Conservation (phyloP, 139 green algal species). For the Tetratostichococcus sp. region DNA sequence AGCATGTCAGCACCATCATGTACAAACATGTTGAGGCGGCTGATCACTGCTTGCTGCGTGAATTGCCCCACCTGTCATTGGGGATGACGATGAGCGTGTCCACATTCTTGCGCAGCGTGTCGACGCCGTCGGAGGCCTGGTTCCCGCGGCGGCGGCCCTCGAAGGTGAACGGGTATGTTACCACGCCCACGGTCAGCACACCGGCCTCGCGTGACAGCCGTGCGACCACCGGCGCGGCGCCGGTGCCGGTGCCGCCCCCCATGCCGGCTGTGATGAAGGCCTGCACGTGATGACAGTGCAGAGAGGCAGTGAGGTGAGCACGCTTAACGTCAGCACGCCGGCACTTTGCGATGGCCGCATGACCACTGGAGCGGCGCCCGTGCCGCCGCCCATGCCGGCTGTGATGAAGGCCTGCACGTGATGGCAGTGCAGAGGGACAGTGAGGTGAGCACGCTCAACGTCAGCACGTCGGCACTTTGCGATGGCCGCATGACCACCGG, state of each 20-base stretch:
- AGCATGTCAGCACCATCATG: too few species aligned
- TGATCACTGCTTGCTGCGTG: too few species aligned
- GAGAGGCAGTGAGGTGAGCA: background rate
- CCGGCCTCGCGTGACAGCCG: conserved; percentile 68
- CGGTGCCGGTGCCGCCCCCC: conserved; percentile 89
- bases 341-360: conserved; percentile 68
- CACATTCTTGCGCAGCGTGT: conserved; percentile 67
- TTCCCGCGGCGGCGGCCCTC: conserved; percentile 66
- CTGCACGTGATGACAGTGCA: too few species aligned
- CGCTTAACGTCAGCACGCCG: conserved; percentile 77
- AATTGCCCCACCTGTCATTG: conserved; percentile 69
- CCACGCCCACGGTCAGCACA: conserved; percentile 86
- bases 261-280: conserved; percentile 94
- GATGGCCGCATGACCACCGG: conserved; percentile 80
- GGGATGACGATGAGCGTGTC: conserved; percentile 89
- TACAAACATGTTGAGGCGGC: too few species aligned
- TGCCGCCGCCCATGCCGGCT: conserved; percentile 90
- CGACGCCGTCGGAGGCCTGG: conserved; percentile 69
- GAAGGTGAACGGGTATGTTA: conserved; percentile 94
- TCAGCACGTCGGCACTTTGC: conserved; percentile 75
- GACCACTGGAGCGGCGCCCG: conserved; percentile 87
- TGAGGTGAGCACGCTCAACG: conserved; percentile 37
- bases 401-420: conserved; percentile 85
- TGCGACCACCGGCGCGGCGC: conserved; percentile 86
- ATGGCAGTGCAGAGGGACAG: background rate